phyloP scores from a whole-genome alignment of 495 filamentous ascomycete genomes.

The Penicillium dipodomyicola region DNA sequence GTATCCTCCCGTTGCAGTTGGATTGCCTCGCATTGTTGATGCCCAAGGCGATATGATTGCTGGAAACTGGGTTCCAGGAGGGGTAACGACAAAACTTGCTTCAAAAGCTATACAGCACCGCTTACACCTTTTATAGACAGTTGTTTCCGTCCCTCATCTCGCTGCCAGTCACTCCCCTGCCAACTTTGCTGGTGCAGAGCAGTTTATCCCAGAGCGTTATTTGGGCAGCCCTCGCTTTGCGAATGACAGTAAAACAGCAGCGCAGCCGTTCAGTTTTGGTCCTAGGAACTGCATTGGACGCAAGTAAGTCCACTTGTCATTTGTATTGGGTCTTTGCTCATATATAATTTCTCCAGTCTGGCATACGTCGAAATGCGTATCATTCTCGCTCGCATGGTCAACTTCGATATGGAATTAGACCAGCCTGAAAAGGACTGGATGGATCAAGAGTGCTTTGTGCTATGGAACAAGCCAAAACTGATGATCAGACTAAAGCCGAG shows the following conservation, averaged over 20 bases:
- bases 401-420: slow-evolving; percentile 40
- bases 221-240: slow-evolving; percentile 33
- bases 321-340: not conserved
- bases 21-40: slow-evolving; percentile 44
- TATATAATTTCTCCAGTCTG: slow-evolving; percentile 26
- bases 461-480: slow-evolving; percentile 44
- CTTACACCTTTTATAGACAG: slow-evolving; percentile 34
- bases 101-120: not conserved
- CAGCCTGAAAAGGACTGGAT: slow-evolving; percentile 30
- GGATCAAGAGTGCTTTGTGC: slow-evolving; percentile 32
- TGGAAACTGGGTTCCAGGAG: slow-evolving; percentile 42
- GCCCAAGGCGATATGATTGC: slow-evolving; percentile 45
- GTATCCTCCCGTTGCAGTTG: slow-evolving; percentile 53
- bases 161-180: slow-evolving; percentile 38
- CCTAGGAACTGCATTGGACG: slow-evolving; percentile 60
- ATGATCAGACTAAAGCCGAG: slow-evolving; percentile 31
- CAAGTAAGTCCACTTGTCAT: slow-evolving; percentile 37
- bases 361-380: slow-evolving; percentile 47
- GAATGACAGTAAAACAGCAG: slow-evolving; percentile 41
- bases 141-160: slow-evolving; percentile 47
- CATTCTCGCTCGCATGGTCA: slow-evolving; percentile 39
- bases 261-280: slow-evolving; percentile 57
- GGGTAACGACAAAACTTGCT: slow-evolving; percentile 16
- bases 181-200: slow-evolving; percentile 46
- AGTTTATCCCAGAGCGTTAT: slow-evolving; percentile 55